Evolutionary conservation across 2,329 filamentous ascomycete genomes (phyloP).

Genomic region (Rasamsonia emersonii): DNA sequence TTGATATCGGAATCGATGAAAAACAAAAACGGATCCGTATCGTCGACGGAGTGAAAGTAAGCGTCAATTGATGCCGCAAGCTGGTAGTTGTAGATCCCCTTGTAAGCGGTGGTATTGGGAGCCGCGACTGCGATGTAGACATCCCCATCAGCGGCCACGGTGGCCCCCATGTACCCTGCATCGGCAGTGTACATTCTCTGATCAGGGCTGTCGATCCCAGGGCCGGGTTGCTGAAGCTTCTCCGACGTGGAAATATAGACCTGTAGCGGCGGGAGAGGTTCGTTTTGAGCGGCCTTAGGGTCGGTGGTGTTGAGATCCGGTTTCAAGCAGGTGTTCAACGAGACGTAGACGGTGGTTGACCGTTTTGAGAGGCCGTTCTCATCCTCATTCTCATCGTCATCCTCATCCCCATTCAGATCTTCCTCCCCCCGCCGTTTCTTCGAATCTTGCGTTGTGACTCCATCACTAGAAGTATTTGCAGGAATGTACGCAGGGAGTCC

Average conservation of each 20-base stretch:
- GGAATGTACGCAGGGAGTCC: slow-evolving; percentile 21
- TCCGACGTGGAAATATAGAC: slow-evolving; percentile 65
- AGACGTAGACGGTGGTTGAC: slow-evolving; percentile 60
- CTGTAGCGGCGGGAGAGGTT: slow-evolving; percentile 59
- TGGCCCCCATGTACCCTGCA: slow-evolving; percentile 61
- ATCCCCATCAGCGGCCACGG: slow-evolving; percentile 53
- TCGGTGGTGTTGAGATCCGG: slow-evolving; percentile 49
- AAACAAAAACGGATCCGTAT: slow-evolving; percentile 50
- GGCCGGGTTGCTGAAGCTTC: slow-evolving; percentile 58
- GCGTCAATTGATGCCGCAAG: slow-evolving; percentile 74
- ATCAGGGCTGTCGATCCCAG: slow-evolving; percentile 37
- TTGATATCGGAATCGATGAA: slow-evolving; percentile 79
- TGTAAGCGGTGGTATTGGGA: slow-evolving; percentile 54
- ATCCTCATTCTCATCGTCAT: slow-evolving; percentile 11
- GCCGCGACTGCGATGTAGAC: slow-evolving; percentile 72
- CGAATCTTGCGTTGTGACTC: slow-evolving; percentile 8
- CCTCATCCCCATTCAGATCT: slow-evolving; percentile 11
- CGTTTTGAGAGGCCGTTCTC: slow-evolving; percentile 17
- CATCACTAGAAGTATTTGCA: slow-evolving; percentile 12
- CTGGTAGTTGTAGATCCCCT: slow-evolving; percentile 67
- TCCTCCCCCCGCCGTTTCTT: slow-evolving; percentile 7
- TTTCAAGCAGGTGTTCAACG: slow-evolving; percentile 77
- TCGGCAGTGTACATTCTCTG: slow-evolving; percentile 45
- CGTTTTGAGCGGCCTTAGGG: slow-evolving; percentile 28
- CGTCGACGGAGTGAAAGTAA: slow-evolving; percentile 58